These are phyloP conservation scores for Scutellaria galericulata DNA, from an alignment of 257 asterid genomes.

Conservation along the genomic window DNA sequence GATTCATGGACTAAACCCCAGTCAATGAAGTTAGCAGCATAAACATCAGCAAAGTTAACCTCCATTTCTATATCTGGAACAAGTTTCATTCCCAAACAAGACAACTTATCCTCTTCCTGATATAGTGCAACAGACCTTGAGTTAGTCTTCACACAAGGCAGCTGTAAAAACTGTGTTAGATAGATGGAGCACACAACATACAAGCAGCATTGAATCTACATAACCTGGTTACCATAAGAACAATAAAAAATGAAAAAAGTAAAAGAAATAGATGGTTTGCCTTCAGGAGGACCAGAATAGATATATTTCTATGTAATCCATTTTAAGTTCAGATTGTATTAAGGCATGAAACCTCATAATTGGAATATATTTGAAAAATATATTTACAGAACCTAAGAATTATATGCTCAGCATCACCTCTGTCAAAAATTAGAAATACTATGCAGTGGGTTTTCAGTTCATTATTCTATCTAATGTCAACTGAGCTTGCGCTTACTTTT, in stretches of 20 bases:
- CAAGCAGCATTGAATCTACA: neutral
- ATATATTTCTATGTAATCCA: neutral
- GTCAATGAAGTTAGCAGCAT: slow-evolving; percentile 65
- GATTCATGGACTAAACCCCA: slow-evolving; percentile 64
- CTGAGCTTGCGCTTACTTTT: neutral
- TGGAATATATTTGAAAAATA: slow-evolving; percentile 22
- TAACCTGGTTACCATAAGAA: neutral
- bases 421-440: neutral
- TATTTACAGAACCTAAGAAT: neutral
- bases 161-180: neutral
- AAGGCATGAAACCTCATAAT: slow-evolving; percentile 7
- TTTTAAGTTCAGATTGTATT: neutral
- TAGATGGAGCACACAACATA: slow-evolving; percentile 8
- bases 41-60: slow-evolving; percentile 67
- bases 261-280: neutral
- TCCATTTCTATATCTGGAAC: slow-evolving; percentile 45
- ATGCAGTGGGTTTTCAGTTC: slow-evolving; percentile 14
- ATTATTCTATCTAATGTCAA: slow-evolving; percentile 2
- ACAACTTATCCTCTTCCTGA: slow-evolving; percentile 57
- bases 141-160: slow-evolving; percentile 20
- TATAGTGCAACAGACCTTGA: slow-evolving; percentile 29
- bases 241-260: neutral
- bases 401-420: slow-evolving; percentile 3
- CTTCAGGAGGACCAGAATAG: neutral
- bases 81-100: slow-evolving; percentile 59